Conservation (phyloP, 441 rosid genomes). For the Corymbia citriodora region DNA sequence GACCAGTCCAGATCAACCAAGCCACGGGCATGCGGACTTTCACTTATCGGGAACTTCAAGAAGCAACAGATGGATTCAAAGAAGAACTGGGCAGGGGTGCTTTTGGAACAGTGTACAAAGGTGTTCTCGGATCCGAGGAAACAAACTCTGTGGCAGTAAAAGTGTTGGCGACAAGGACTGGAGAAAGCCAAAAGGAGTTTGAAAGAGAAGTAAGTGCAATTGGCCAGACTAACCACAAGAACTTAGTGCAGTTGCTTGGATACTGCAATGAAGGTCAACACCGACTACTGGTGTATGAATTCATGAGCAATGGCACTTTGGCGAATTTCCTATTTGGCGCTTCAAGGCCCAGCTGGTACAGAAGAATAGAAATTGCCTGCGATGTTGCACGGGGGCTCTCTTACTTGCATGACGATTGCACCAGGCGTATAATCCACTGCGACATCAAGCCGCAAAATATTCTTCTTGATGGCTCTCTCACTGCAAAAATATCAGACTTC, state of each 20-base stretch:
- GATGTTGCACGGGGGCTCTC: conserved; percentile 26
- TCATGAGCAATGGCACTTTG: conserved; percentile 33
- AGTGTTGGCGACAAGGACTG: conserved; percentile 4
- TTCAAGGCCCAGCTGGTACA: conserved; percentile 23
- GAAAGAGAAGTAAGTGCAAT: conserved; percentile 22
- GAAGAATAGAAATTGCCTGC: conserved; percentile 19
- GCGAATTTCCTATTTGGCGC: conserved; percentile 9
- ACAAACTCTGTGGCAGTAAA: not conserved
- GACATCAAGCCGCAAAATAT: conserved; percentile 47
- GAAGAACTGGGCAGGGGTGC: conserved; percentile 8
- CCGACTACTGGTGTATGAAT: conserved; percentile 36
- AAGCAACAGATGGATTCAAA: not conserved
- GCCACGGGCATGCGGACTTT: not conserved
- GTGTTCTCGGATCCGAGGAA: not conserved
- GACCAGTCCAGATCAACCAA: not conserved
- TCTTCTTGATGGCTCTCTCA: conserved; percentile 23
- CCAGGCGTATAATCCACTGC: conserved; percentile 30
- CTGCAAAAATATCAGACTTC: conserved; percentile 30
- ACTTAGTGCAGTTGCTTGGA: conserved; percentile 30
- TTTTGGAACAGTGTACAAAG: not conserved
- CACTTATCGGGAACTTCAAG: not conserved
- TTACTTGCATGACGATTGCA: conserved; percentile 34
- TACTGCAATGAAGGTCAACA: conserved; percentile 31
- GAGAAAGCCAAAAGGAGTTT: conserved; percentile 23
- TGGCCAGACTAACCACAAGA: conserved; percentile 36